Conservation (phyloP, 2,329 filamentous ascomycete genomes). For the Leptographium wingfieldii region DNA sequence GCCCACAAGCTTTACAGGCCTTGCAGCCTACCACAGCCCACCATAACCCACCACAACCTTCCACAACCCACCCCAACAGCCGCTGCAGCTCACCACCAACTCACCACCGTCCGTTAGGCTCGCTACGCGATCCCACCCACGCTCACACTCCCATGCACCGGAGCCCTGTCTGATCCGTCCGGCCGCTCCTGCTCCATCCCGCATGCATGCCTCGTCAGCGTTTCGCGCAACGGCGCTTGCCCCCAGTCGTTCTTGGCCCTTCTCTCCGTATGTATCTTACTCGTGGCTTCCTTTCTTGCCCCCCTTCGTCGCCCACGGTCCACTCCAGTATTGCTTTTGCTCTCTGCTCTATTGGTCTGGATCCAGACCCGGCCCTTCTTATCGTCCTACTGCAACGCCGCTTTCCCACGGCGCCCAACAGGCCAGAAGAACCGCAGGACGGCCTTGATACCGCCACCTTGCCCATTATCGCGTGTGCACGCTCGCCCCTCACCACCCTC, state of each 20-base stretch:
- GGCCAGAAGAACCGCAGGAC: background rate
- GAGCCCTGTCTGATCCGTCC: background rate
- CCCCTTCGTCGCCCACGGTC: background rate
- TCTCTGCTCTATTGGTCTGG: constrained; percentile 10
- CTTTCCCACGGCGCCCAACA: background rate
- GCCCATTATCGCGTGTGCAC: background rate
- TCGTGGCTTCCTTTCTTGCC: background rate
- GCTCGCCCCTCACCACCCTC: background rate
- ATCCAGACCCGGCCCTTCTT: background rate
- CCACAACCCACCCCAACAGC: background rate
- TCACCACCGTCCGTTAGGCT: background rate
- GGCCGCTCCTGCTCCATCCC: background rate
- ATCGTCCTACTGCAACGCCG: background rate
- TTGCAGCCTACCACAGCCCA: background rate
- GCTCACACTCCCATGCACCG: background rate
- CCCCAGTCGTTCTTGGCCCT: background rate
- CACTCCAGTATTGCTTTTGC: constrained; percentile 4
- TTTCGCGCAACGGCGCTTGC: background rate
- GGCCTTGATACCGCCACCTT: background rate
- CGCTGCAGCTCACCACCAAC: background rate
- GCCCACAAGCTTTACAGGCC: background rate
- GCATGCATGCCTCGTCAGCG: background rate
- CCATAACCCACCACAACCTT: too few relatives aligned
- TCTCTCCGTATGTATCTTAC: background rate
- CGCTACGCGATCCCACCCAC: background rate